Percentiles rank a stretch among this genome's conserved stretches.
Evolutionary conservation across 345 rosid species (phyloP).

Genomic region (Hibiscus syriacus): DNA sequence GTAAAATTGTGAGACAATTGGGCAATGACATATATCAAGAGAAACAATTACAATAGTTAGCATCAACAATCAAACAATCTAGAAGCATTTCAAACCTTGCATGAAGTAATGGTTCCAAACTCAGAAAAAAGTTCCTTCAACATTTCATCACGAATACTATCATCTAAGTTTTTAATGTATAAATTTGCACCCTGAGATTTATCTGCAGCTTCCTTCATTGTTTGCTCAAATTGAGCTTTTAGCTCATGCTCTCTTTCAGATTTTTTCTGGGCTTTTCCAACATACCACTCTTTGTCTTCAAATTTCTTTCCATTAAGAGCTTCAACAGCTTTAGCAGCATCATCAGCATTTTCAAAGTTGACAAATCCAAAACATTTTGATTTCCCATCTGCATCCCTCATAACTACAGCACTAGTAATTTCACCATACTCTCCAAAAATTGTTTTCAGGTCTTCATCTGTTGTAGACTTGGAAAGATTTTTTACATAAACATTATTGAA

Average conservation of each 20-base stretch:
- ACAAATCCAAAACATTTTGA: constrained; percentile 92
- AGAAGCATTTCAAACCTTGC: constrained; percentile 50
- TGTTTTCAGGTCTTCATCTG: constrained; percentile 66
- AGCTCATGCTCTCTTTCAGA: constrained; percentile 75
- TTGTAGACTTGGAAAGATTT: constrained; percentile 56
- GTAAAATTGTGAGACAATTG: constrained; percentile 1
- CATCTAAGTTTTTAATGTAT: constrained; percentile 86
- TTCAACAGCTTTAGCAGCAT: constrained; percentile 79
- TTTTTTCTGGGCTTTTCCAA: constrained; percentile 95
- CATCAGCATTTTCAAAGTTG: constrained; percentile 72
- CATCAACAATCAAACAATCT: background rate
- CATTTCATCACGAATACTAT: constrained; percentile 72
- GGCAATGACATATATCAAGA: background rate
- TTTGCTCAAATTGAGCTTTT: constrained; percentile 70
- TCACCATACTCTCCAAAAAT: constrained; percentile 69
- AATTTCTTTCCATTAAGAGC: constrained; percentile 70
- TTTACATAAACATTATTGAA: constrained; percentile 84
- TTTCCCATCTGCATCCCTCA: constrained; percentile 83
- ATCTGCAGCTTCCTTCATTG: constrained; percentile 71
- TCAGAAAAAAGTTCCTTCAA: constrained; percentile 70
- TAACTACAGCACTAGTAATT: constrained; percentile 71
- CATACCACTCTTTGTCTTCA: constrained; percentile 97
- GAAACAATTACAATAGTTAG: background rate
- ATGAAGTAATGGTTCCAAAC: constrained; percentile 78
- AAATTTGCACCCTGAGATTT: constrained; percentile 78